A percentile compares a stretch with the other conserved stretches of the same genome.
These are phyloP conservation scores for Xylariomycetidae sp. DNA, from an alignment of 2,329 filamentous ascomycete genomes.

Conservation along the genomic window DNA sequence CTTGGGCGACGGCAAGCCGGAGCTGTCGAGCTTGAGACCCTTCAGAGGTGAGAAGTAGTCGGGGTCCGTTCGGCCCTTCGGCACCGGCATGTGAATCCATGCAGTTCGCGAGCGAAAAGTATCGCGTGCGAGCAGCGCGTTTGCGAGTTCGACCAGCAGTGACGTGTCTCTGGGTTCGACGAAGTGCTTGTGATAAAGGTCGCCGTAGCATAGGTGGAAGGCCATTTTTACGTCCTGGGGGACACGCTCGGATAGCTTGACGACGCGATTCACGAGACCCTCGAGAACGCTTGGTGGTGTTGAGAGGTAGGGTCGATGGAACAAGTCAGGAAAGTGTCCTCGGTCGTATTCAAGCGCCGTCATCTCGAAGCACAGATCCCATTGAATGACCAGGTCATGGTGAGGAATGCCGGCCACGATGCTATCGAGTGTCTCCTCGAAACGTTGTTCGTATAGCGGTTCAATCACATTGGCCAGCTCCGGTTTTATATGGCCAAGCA, in stretches of 20 bases:
- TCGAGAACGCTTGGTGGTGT: slow-evolving; percentile 10
- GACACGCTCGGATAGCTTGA: slow-evolving; percentile 12
- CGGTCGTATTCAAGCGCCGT: slow-evolving; percentile 17
- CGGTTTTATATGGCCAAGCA: slow-evolving; percentile 14
- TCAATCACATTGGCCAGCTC: slow-evolving; percentile 13
- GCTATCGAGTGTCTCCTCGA: slow-evolving; percentile 12
- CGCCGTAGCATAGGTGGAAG: slow-evolving; percentile 22
- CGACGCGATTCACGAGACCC: slow-evolving; percentile 18
- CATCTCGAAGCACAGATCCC: slow-evolving; percentile 20
- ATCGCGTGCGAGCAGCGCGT: slow-evolving; percentile 15
- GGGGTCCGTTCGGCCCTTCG: slow-evolving; percentile 17
- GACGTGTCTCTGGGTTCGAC: slow-evolving; percentile 16
- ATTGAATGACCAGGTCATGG: slow-evolving; percentile 20
- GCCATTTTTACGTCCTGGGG: slow-evolving; percentile 16
- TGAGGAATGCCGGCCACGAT: slow-evolving; percentile 15
- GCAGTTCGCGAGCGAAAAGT: slow-evolving; percentile 13
- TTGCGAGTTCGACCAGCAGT: slow-evolving; percentile 15
- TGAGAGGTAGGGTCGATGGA: slow-evolving; percentile 16
- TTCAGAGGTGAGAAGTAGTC: slow-evolving; percentile 17
- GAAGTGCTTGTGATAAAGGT: slow-evolving; percentile 18
- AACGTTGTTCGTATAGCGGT: slow-evolving; percentile 19
- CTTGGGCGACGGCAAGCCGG: slow-evolving; percentile 10
- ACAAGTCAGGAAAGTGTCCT: slow-evolving; percentile 10
- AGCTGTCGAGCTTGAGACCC: slow-evolving; percentile 11
- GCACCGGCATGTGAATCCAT: slow-evolving; percentile 23